Conservation (phyloP, 805 yeast genomes). For the Kluyveromyces starmeri region DNA sequence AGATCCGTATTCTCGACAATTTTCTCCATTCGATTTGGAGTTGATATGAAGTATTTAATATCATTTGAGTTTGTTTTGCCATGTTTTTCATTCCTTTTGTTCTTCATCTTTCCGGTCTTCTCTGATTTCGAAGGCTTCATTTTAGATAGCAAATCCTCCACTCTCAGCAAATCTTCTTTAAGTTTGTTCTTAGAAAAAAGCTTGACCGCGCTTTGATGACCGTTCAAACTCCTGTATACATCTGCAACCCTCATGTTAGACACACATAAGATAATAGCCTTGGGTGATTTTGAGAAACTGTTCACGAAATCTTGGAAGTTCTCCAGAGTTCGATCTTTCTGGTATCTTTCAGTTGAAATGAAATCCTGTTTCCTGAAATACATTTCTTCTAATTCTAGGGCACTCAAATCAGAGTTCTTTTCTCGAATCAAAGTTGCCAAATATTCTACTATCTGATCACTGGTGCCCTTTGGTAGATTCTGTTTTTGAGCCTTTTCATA, state of each 20-base stretch:
- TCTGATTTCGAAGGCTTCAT: background rate
- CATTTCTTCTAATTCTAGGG: slow-evolving; percentile 63
- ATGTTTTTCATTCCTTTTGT: slow-evolving; percentile 11
- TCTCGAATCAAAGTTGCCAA: slow-evolving; percentile 53
- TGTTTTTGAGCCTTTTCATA: slow-evolving; percentile 52
- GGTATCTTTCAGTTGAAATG: slow-evolving; percentile 53
- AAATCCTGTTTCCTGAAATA: slow-evolving; percentile 50
- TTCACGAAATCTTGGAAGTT: slow-evolving; percentile 48
- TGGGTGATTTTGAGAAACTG: slow-evolving; percentile 37
- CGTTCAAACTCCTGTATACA: slow-evolving; percentile 53
- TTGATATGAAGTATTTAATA: slow-evolving; percentile 23
- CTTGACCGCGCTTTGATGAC: slow-evolving; percentile 51
- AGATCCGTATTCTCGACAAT: slow-evolving; percentile 19
- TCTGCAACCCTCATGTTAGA: slow-evolving; percentile 88
- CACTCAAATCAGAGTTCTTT: slow-evolving; percentile 56
- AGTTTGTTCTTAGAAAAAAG: slow-evolving; percentile 68
- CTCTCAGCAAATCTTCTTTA: slow-evolving; percentile 42
- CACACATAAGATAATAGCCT: slow-evolving; percentile 47
- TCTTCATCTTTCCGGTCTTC: slow-evolving; percentile 4
- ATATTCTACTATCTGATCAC: slow-evolving; percentile 58
- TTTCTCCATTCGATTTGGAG: slow-evolving; percentile 27
- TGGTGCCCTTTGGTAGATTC: slow-evolving; percentile 42
- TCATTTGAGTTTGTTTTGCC: background rate
- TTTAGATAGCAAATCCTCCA: slow-evolving; percentile 16
- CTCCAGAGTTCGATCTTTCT: slow-evolving; percentile 41